A percentile compares a stretch with the other conserved stretches of the same genome.
Evolutionary conservation across 345 rosid genomes (phyloP).

Genomic region (Citrus cavaleriei): DNA sequence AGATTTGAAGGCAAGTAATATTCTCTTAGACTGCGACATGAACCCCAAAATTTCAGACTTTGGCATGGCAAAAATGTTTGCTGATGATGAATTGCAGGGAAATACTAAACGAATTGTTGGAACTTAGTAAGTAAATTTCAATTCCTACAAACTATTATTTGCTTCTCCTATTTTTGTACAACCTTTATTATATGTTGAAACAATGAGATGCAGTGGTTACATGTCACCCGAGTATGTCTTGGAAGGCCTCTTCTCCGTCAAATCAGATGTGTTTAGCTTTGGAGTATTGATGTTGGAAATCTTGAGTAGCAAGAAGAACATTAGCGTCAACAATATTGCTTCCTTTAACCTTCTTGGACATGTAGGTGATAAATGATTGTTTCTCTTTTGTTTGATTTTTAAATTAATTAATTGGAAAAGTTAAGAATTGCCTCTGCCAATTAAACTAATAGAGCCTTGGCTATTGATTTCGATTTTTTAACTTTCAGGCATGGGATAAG

Average conservation of each 20-base stretch:
- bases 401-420: not conserved
- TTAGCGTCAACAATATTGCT: constrained; percentile 30
- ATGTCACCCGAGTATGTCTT: constrained; percentile 33
- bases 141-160: not conserved
- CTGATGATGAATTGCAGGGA: constrained; percentile 31
- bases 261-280: constrained; percentile 11
- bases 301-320: constrained; percentile 41
- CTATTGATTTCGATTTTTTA: too few species aligned
- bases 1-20: constrained; percentile 34
- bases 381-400: not conserved
- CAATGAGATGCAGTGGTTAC: constrained; percentile 28
- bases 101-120: constrained; percentile 43
- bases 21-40: constrained; percentile 38
- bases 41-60: constrained; percentile 51
- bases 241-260: not conserved
- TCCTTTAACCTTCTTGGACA: constrained; percentile 23
- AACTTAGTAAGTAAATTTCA: constrained; percentile 36
- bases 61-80: constrained; percentile 53
- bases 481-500: too few species aligned
- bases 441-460: not conserved
- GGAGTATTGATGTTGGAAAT: constrained; percentile 32
- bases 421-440: not conserved
- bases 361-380: constrained; percentile 1
- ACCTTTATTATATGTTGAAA: not conserved
- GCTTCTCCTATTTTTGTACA: too few species aligned